Evolutionary conservation across 768 basidiomycete genomes (phyloP).

Genomic region (Harrya chromipes): DNA sequence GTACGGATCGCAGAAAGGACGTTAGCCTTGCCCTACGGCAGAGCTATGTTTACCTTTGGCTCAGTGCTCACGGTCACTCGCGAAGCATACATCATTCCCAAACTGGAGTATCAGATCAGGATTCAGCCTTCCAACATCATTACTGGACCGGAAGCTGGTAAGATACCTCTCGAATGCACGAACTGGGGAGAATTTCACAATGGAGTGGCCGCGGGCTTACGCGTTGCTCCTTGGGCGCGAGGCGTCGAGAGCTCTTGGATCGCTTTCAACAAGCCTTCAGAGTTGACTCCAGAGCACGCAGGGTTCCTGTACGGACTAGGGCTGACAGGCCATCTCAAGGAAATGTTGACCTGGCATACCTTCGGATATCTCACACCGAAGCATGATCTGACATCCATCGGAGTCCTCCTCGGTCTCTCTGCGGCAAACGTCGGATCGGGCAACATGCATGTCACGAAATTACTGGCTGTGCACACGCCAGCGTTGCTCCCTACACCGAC

Average conservation of each 20-base stretch:
- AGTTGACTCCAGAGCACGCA: conserved; percentile 92
- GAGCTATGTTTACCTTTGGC: conserved; percentile 90
- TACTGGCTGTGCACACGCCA: conserved; percentile 90
- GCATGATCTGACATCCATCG: conserved; percentile 93
- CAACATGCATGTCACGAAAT: conserved; percentile 85
- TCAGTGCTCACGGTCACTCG: conserved; percentile 71
- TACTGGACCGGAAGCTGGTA: conserved; percentile 65
- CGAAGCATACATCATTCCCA: conserved; percentile 77
- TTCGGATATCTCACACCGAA: conserved; percentile 95
- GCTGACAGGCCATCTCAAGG: conserved; percentile 84
- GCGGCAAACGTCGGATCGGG: conserved; percentile 85
- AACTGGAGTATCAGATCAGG: conserved; percentile 71
- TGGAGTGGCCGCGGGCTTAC: conserved; percentile 89
- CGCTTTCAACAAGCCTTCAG: conserved; percentile 89
- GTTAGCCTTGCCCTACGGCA: conserved; percentile 84
- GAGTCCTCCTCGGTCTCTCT: conserved; percentile 87
- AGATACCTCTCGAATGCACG: conserved; percentile 66
- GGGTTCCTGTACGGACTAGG: conserved; percentile 94
- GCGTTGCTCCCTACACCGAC: conserved; percentile 85
- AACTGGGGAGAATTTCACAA: conserved; percentile 99
- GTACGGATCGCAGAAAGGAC: conserved; percentile 83
- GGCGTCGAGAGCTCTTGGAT: conserved; percentile 94
- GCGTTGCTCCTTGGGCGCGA: conserved; percentile 69
- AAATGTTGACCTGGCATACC: conserved; percentile 92
- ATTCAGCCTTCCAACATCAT: conserved; percentile 70